Percentiles rank a stretch among this genome's conserved stretches.
phyloP scores from a whole-genome alignment of 805 yeast species.

The Lachancea thermotolerans region DNA sequence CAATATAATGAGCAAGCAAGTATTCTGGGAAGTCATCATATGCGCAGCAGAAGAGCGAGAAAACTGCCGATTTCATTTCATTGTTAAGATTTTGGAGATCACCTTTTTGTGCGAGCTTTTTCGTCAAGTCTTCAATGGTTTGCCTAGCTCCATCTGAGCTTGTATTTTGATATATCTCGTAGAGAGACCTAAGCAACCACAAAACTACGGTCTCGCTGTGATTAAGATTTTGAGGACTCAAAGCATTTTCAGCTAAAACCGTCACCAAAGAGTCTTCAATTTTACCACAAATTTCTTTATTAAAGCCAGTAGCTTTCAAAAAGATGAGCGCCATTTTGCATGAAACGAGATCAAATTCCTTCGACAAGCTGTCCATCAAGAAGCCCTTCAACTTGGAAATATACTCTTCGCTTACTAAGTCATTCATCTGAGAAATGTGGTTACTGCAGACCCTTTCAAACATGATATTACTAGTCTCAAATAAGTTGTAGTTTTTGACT shows the following conservation, averaged over 20 bases:
- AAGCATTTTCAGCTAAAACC: neutral
- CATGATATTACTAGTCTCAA: conserved; percentile 18
- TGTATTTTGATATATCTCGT: conserved; percentile 1
- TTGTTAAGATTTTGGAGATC: neutral
- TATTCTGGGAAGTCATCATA: conserved; percentile 19
- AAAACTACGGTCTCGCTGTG: neutral
- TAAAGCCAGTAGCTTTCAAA: neutral
- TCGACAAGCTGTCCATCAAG: neutral
- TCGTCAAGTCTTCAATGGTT: neutral
- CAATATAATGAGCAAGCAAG: conserved; percentile 32
- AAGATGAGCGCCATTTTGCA: conserved; percentile 2
- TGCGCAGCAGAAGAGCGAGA: conserved; percentile 21
- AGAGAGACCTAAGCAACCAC: conserved; percentile 2
- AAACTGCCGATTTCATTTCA: conserved; percentile 17
- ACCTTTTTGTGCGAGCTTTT: neutral
- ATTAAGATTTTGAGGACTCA: no score
- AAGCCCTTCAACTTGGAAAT: conserved; percentile 2
- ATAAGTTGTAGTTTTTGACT: conserved; percentile 10
- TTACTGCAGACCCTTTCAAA: conserved; percentile 36
- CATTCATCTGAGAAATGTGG: conserved; percentile 37
- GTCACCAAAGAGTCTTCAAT: neutral
- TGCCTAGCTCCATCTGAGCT: neutral
- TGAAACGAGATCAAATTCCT: neutral
- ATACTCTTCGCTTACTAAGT: conserved; percentile 17
- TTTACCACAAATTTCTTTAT: neutral